A percentile compares a stretch with the other conserved stretches of the same genome.
Conservation (phyloP, 305 asterid genomes). For the Andrographis paniculata region DNA sequence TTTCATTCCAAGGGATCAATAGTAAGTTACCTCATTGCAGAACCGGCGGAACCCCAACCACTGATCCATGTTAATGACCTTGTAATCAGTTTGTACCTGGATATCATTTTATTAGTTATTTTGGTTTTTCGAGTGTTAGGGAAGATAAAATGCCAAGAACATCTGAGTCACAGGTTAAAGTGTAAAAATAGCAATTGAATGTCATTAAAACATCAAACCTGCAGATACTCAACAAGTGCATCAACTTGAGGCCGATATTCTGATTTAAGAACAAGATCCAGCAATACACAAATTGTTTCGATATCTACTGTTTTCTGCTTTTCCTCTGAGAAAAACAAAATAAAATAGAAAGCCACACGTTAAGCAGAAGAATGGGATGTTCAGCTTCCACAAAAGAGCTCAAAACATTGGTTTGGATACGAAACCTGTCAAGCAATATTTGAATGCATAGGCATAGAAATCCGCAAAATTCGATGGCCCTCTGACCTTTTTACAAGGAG, state of each 20-base stretch:
- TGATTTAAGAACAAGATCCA: conserved; percentile 68
- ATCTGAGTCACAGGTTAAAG: no score
- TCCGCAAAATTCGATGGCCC: conserved; percentile 49
- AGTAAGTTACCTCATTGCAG: conserved; percentile 58
- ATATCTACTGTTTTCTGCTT: conserved; percentile 71
- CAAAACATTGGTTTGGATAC: conserved; percentile 2
- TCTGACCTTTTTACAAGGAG: conserved; percentile 42
- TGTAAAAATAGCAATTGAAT: background rate
- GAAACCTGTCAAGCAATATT: conserved; percentile 74
- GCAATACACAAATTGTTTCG: conserved; percentile 59
- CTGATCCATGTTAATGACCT: conserved; percentile 84
- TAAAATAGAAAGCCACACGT: conserved; percentile 15
- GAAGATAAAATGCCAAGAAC: no score
- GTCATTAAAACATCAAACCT: conserved; percentile 41
- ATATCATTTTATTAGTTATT: no score
- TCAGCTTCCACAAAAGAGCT: conserved; percentile 6
- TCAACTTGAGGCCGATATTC: conserved; percentile 59
- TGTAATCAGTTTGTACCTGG: conserved; percentile 77
- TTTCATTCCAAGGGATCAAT: no score
- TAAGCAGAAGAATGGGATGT: conserved; percentile 11
- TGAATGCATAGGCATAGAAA: conserved; percentile 61
- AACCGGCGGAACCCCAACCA: conserved; percentile 82
- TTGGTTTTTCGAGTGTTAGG: no score
- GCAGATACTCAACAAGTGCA: conserved; percentile 52
- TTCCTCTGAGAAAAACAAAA: conserved; percentile 58